Conservation (phyloP, 495 filamentous ascomycete genomes). For the Tuber indicum region DNA sequence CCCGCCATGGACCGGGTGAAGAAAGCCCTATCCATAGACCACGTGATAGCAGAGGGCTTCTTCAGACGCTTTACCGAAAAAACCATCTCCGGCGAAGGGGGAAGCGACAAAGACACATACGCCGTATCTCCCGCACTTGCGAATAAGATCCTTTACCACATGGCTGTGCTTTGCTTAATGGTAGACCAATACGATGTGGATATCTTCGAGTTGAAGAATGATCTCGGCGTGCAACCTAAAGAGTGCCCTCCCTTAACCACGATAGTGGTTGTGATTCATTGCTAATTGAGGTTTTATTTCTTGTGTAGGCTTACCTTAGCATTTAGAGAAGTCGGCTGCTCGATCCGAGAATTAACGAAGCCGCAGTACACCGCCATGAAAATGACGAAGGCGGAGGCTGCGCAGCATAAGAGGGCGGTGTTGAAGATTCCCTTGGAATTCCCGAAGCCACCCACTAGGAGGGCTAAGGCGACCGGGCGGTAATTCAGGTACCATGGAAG, state of each 20-base stretch:
- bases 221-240: constrained; percentile 67
- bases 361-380: constrained; percentile 47
- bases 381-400: constrained; percentile 56
- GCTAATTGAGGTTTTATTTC: constrained; percentile 4
- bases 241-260: constrained; percentile 37
- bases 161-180: constrained; percentile 47
- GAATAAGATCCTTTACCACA: constrained; percentile 39
- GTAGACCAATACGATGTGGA: constrained; percentile 75
- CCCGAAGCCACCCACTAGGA: constrained; percentile 52
- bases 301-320: constrained; percentile 52
- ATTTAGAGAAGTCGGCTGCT: constrained; percentile 78
- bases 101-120: constrained; percentile 26
- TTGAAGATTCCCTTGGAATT: constrained; percentile 77
- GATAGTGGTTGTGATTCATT: constrained; percentile 44
- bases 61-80: constrained; percentile 30
- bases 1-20: constrained; percentile 23
- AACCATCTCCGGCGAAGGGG: constrained; percentile 14
- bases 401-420: constrained; percentile 57
- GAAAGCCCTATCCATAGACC: constrained; percentile 25
- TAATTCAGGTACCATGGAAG: not conserved
- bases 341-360: constrained; percentile 49
- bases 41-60: constrained; percentile 25
- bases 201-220: constrained; percentile 65
- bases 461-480: constrained; percentile 18
- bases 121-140: constrained; percentile 31